Evolutionary conservation across 352 stramenopile species (phyloP), one percentile per base, ranked within the genome.

Genomic region (Phytophthora syringae): DNA sequence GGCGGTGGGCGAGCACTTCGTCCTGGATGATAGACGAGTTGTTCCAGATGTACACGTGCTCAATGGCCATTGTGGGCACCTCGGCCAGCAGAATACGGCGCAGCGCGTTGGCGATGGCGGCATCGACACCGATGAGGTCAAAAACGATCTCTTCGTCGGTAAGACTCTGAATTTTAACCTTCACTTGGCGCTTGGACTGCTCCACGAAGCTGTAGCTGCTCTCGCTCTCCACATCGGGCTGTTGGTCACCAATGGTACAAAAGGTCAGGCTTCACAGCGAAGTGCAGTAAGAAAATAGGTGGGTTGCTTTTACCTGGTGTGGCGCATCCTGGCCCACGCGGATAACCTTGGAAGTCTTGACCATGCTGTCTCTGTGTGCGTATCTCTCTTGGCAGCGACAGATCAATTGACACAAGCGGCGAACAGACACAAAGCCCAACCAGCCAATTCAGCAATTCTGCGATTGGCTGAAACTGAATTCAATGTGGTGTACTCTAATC

Each of bases 11-110:
- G 11, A 98, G 76, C 37, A 98, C 88, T 73, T 98, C 93, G 69
- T 98, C 93, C 51, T 97, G 90, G 60, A 98, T 94, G 59, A 98
- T 97, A 18, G 89, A 97, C 58, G 88, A 96, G 84, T 98, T 98
- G 80, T 96, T 95, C 79, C 88, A 95, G 56, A 98, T 97, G 78
- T 97, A 97, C 45, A 98, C 92, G 64, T 93, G 90, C 72, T 98
- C 93, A 50, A 98, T 98, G 27, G 93, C 93, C 88, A 98, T 95
- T 13, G 93, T 98, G 3, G 93, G 87, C 52, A 98, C 90, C 64
- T 98, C 93, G 4, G 93, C 77, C 5, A 98, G 72, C 50, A 98
- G 54, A 30, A 98, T 97, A 37, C 93, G 87, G 37, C 93, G 87
- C 52, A 98, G 70, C 24, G 93, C 93, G 64, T 98, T 98, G 36